These are phyloP conservation scores for Aspergillus awamori DNA, from an alignment of 2,329 filamentous ascomycete species.

Conservation along the genomic window DNA sequence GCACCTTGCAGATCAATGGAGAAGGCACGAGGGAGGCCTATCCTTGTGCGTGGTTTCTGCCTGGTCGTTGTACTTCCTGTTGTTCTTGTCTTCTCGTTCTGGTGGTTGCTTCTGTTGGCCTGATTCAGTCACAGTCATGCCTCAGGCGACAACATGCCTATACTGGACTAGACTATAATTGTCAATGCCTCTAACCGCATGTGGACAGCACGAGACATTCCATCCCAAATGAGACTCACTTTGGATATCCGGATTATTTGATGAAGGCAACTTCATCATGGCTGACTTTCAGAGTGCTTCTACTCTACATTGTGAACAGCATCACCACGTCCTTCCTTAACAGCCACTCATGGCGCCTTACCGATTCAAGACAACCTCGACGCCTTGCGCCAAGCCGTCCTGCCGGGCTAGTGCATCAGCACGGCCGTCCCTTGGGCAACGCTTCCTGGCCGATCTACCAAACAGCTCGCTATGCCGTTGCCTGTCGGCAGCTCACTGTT, in stretches of 20 bases:
- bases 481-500: conserved; percentile 7
- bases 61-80: too few species aligned
- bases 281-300: background rate
- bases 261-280: too few species aligned
- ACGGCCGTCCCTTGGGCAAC: conserved; percentile 26
- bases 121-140: background rate
- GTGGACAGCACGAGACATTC: background rate
- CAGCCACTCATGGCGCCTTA: background rate
- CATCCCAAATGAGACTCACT: too few species aligned
- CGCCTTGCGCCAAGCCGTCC: conserved; percentile 16
- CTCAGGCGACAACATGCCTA: background rate
- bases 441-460: conserved; percentile 13
- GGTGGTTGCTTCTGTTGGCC: background rate
- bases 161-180: background rate
- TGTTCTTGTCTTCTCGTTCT: background rate
- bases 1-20: too few species aligned
- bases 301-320: background rate
- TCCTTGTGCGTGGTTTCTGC: too few species aligned
- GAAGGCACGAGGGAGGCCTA: too few species aligned
- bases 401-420: conserved; percentile 20
- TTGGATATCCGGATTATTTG: background rate
- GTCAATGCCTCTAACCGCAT: background rate
- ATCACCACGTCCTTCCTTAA: background rate
- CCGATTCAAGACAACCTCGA: background rate
- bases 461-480: conserved; percentile 11